Conservation (phyloP, 768 basidiomycete genomes). For the Paxillus ammoniavirescens region DNA sequence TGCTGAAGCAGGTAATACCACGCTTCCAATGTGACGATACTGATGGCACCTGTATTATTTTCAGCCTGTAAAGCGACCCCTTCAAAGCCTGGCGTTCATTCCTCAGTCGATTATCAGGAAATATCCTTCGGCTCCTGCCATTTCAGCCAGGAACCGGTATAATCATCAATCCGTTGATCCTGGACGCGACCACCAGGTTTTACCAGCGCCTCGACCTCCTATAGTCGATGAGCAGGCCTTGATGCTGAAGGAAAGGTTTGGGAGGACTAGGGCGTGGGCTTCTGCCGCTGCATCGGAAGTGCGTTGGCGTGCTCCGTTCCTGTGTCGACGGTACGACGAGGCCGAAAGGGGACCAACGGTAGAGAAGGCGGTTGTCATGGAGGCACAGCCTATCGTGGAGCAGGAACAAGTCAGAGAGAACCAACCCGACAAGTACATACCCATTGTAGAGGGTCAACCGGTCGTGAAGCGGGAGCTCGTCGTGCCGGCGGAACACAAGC, state of each 20-base stretch:
- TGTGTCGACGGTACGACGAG: neutral
- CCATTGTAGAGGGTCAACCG: neutral
- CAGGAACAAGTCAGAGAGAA: neutral
- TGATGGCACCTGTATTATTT: neutral
- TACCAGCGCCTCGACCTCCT: neutral
- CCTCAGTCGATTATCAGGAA: conserved; percentile 27
- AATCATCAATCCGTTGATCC: neutral
- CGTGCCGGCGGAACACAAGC: too few species aligned
- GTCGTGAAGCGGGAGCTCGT: neutral
- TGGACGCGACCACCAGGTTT: neutral
- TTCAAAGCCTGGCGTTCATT: conserved; percentile 22
- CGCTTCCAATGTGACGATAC: neutral
- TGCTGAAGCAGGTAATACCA: conserved; percentile 9
- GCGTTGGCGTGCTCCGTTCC: conserved; percentile 1
- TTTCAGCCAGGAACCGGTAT: neutral
- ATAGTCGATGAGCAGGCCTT: neutral
- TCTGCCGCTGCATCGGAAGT: conserved; percentile 1
- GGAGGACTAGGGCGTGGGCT: conserved; percentile 2
- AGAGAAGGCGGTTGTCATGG: neutral
- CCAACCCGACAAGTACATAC: too few species aligned
- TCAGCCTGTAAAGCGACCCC: conserved; percentile 11
- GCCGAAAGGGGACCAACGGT: neutral
- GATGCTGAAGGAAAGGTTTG: neutral
- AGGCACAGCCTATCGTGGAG: neutral
- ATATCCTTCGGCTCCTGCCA: conserved; percentile 11